Evolutionary conservation across 164 flowering plant species (phyloP), one percentile per base, ranked within the genome.

Genomic region (Magnolia changhungtana): DNA sequence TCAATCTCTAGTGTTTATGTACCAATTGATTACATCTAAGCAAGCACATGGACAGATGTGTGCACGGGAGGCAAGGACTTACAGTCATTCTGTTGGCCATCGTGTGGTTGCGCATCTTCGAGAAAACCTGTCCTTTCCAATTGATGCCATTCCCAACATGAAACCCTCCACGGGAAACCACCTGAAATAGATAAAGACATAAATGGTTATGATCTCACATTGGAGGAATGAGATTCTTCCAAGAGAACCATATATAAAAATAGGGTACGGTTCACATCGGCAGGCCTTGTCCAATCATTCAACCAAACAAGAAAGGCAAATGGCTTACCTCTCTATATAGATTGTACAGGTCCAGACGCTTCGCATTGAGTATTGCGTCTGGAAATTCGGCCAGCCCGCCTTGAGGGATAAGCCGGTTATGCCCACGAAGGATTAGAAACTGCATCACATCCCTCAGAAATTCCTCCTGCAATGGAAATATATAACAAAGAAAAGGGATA

Each of bases 71-170:
- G 51, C 19, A 11, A 72, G 70, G 1, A 67, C 70, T 67, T 94
- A 96, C 99, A 1, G 99, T 96, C 99, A 96, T 96, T 82, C 94
- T 88, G 83, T 96, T 91, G 11, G 98, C 91, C 76, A 89, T 78
- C 7, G 98, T 96, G 81, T 94, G 92, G 80, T 96, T 96, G 21
- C 97, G 92, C 99, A 96, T 96, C 91, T 94, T 96, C 2, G 98
- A 96, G 87, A 96, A 96, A 81, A 96, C 95, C 80, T 96, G 99
- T 55, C 99, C 99, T 86, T 96, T 96, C 99, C 99, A 96, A 75
- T 96, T 96, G 80, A 96, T 96, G 84, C 99, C 99, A 80, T 96
- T 96, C 52, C 99, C 99, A 73, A 96, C 99, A 81, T 94, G 96
- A 84, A 96, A 96, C 58, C 99, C 99, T 69, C 99, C 99, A 81